Conservation (phyloP, 257 asterid genomes). For the Leptodermis oblonga region DNA sequence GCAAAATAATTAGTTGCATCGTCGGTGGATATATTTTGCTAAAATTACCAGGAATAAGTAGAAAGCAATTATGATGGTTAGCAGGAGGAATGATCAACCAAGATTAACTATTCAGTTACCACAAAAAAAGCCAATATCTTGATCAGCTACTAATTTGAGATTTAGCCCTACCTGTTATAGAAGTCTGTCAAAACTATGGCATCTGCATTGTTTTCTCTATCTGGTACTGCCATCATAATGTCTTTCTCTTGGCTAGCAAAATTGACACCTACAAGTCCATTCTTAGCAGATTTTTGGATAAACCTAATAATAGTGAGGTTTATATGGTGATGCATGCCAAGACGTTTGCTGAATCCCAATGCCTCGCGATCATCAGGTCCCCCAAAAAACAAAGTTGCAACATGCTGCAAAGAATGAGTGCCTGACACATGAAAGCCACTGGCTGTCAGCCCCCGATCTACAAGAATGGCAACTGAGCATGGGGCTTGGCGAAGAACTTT, state of each 20-base stretch:
- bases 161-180: conserved; percentile 66
- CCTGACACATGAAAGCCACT: conserved; percentile 33
- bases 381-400: conserved; percentile 82
- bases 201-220: conserved; percentile 58
- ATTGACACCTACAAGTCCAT: conserved; percentile 46
- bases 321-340: conserved; percentile 77
- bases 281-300: conserved; percentile 41
- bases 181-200: conserved; percentile 58
- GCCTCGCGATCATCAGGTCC: conserved; percentile 99
- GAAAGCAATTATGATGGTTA: background rate
- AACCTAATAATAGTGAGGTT: conserved; percentile 87
- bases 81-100: background rate
- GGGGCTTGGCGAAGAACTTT: conserved; percentile 77
- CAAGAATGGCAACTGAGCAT: conserved; percentile 79
- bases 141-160: background rate
- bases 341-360: conserved; percentile 69
- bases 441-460: conserved; percentile 84
- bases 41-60: too few species aligned
- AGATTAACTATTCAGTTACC: background rate
- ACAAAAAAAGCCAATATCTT: conserved; percentile 11
- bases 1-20: background rate
- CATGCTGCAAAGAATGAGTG: conserved; percentile 59
- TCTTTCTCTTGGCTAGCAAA: conserved; percentile 55
- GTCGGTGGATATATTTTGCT: too few species aligned
- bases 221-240: conserved; percentile 63